These are phyloP conservation scores for Crepidotus sp. DNA, from an alignment of 1,284 basidiomycete species.

Conservation along the genomic window DNA sequence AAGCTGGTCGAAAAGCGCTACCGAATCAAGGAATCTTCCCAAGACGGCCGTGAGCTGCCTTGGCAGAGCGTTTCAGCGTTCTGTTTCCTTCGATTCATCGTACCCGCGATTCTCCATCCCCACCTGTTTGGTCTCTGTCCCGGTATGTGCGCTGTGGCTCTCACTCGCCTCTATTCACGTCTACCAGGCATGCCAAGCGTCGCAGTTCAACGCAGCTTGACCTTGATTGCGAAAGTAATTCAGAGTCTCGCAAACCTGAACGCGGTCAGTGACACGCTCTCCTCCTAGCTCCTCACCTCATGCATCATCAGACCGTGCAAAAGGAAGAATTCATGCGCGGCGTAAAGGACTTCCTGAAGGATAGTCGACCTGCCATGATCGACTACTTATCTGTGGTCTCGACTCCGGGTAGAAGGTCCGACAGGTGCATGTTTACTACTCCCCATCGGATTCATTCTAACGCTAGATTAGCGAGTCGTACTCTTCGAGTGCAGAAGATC, in stretches of 20 bases:
- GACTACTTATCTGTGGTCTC: slow-evolving; percentile 69
- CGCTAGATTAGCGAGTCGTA: slow-evolving; percentile 8
- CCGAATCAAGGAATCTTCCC: slow-evolving; percentile 31
- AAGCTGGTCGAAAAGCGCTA: slow-evolving; percentile 61
- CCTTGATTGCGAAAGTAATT: slow-evolving; percentile 69
- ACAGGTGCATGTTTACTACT: slow-evolving; percentile 2
- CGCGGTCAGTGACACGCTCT: slow-evolving; percentile 37
- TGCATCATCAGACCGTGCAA: slow-evolving; percentile 39
- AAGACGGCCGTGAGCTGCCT: slow-evolving; percentile 47
- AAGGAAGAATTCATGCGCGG: slow-evolving; percentile 70
- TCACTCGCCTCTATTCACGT: not conserved
- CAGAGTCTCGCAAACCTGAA: slow-evolving; percentile 77
- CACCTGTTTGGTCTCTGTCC: slow-evolving; percentile 68
- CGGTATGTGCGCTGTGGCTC: slow-evolving; percentile 34
- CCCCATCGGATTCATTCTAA: not conserved
- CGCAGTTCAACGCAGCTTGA: slow-evolving; percentile 65
- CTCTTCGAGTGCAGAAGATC: slow-evolving; percentile 14
- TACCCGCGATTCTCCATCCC: slow-evolving; percentile 71
- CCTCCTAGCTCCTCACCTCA: slow-evolving; percentile 3
- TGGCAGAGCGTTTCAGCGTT: slow-evolving; percentile 81
- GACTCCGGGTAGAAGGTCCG: slow-evolving; percentile 30
- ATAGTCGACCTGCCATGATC: slow-evolving; percentile 57
- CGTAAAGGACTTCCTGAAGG: slow-evolving; percentile 54
- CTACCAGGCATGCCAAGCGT: slow-evolving; percentile 51
- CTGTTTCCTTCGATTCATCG: slow-evolving; percentile 77